Base-by-base conservation (phyloP, 2,329 filamentous ascomycete genomes). In the Aspergillus glaucus region DNA sequence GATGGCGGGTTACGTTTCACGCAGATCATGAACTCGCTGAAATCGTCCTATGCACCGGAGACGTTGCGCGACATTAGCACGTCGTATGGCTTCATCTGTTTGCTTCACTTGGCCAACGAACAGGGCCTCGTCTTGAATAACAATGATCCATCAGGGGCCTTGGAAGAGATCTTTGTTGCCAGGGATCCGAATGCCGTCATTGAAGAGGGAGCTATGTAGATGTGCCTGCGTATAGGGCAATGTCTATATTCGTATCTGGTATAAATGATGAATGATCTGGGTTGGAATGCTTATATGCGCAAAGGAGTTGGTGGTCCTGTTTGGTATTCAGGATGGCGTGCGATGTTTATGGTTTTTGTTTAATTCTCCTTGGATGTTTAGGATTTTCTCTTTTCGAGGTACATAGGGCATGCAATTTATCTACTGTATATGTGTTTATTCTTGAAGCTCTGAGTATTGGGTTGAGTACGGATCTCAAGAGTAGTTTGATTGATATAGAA, bases 31-130 rank as follows among this genome's bases (percentile, higher is more conserved):
- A 94, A 95, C 65, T 85, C 85, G 53, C 74, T 98, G 43, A 87
- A 94, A 65, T 72, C 78, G 4, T 89, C 95, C 6, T 98, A 98
- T 63, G 85, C 90, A 9, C 87, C 88, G 67, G 79, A 87, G 57
- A 82, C 84, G 51, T 88, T 98, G 82, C 84, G 86, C 52, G 93
- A 98, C 69, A 97, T 98, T 62, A 95, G 90, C 32, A 98, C 93
- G 0, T 94, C 78, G 14, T 86, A 80, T 57, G 95, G 93, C 67
- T 98, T 97, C 72, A 98, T 98, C 55, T 94, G 88, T 61, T 72
- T 95, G 50, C 74, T 96, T 55, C 91, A 96, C 70, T 67, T 96
- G 61, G 91, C 91, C 51, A 96, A 96, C 70, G 91, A 96, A 65
- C 92, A 94, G 73, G 91, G 91, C 0, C 75, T 96, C 36, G 77